Percentiles rank a stretch among this genome's conserved stretches.
These are phyloP conservation scores for Capsicum pubescens DNA, from an alignment of 257 asterid species.

Conservation along the genomic window DNA sequence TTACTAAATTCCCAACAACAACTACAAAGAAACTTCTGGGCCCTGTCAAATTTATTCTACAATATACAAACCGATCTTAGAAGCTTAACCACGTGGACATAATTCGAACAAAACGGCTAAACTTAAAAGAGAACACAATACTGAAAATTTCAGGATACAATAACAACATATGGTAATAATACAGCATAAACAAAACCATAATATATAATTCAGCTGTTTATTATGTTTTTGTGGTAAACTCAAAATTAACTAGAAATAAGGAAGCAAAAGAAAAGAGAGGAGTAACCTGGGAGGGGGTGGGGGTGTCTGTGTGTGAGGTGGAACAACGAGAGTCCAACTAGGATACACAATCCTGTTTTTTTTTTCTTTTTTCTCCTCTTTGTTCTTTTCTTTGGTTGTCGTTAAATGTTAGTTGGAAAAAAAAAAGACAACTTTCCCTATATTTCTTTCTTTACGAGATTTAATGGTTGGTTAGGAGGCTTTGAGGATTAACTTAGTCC, in stretches of 20 bases:
- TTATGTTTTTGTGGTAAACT: neutral
- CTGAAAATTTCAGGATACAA: neutral
- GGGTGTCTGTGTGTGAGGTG: conserved; percentile 38
- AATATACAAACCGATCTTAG: neutral
- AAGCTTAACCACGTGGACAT: neutral
- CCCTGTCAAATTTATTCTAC: neutral
- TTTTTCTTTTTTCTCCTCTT: neutral
- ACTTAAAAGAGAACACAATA: neutral
- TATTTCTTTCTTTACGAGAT: neutral
- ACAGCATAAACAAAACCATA: neutral
- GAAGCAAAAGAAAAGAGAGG: conserved; percentile 29
- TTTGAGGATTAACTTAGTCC: neutral
- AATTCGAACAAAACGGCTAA: neutral
- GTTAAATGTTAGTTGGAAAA: neutral
- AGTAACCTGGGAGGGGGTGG: conserved; percentile 14
- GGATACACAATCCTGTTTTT: conserved; percentile 22
- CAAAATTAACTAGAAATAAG: neutral
- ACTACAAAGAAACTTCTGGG: neutral
- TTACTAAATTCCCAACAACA: neutral
- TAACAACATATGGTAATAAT: neutral
- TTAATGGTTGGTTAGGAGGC: conserved; percentile 29
- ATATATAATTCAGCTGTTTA: neutral
- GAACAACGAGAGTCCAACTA: conserved; percentile 43
- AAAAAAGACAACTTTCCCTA: neutral
- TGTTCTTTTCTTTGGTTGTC: neutral